Evolutionary conservation across 768 basidiomycete genomes (phyloP).

Genomic region (Suillus alpinus): DNA sequence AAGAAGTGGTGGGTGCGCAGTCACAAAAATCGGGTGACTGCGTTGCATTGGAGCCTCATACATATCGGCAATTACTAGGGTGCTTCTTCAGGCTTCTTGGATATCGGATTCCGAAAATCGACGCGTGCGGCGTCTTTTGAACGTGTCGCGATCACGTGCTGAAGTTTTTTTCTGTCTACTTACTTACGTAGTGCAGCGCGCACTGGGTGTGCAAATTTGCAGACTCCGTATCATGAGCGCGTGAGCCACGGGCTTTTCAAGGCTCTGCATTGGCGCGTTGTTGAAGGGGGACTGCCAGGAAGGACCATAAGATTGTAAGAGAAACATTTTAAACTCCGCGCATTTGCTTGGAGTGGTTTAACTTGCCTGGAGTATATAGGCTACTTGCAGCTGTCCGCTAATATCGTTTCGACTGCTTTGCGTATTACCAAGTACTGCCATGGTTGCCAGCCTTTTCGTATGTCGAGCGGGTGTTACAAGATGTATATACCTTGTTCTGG

Average conservation of each 20-base stretch:
- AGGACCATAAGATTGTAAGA: neutral
- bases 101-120: neutral
- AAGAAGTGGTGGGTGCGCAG: neutral
- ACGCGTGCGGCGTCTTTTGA: neutral
- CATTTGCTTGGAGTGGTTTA: neutral
- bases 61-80: constrained; percentile 18
- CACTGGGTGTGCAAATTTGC: neutral
- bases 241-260: neutral
- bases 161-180: neutral
- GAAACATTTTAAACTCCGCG: neutral
- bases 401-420: neutral
- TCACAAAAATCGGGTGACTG: constrained; percentile 2
- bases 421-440: neutral
- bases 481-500: neutral
- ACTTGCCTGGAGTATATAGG: too few species aligned
- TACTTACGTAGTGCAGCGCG: neutral
- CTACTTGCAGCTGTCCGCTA: too few species aligned
- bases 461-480: neutral
- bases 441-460: neutral
- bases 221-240: neutral
- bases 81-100: neutral
- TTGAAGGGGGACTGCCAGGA: too few species aligned
- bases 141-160: constrained; percentile 27
- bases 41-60: constrained; percentile 7
- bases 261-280: neutral